Percentiles rank a stretch among this genome's conserved stretches.
Evolutionary conservation across 2,329 filamentous ascomycete genomes (phyloP).

Genomic region (Aspergillus puulaauensis): DNA sequence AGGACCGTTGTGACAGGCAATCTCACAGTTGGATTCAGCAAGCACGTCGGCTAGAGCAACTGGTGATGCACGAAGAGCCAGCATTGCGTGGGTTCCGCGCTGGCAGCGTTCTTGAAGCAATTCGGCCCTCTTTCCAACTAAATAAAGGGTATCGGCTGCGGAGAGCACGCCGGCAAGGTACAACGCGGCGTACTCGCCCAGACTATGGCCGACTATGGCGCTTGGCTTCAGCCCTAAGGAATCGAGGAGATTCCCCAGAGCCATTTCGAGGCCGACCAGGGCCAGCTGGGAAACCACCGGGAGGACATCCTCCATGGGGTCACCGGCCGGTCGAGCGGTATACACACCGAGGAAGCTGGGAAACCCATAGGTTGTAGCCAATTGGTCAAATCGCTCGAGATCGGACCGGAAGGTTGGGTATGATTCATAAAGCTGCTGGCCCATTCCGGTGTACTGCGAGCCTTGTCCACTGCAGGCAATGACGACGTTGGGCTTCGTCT

Average conservation of each 20-base stretch:
- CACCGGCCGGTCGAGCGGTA: slow-evolving; percentile 27
- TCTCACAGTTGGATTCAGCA: not conserved
- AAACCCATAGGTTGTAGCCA: slow-evolving; percentile 34
- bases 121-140: slow-evolving; percentile 68
- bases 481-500: not conserved
- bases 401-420: slow-evolving; percentile 26
- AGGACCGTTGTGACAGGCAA: slow-evolving; percentile 74
- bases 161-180: slow-evolving; percentile 34
- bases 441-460: slow-evolving; percentile 23
- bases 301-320: slow-evolving; percentile 26
- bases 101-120: slow-evolving; percentile 66
- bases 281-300: slow-evolving; percentile 25
- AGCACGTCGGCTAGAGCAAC: slow-evolving; percentile 40
- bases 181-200: slow-evolving; percentile 40
- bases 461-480: not conserved
- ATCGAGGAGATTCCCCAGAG: slow-evolving; percentile 35
- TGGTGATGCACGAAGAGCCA: slow-evolving; percentile 51
- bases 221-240: slow-evolving; percentile 39
- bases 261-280: slow-evolving; percentile 43
- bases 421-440: slow-evolving; percentile 32
- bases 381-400: slow-evolving; percentile 29
- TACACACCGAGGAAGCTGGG: slow-evolving; percentile 30
- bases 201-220: slow-evolving; percentile 43
- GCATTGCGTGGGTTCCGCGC: slow-evolving; percentile 65
- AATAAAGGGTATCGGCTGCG: slow-evolving; percentile 50